phyloP scores from a whole-genome alignment of 805 yeast genomes.

The Candida multigemmis region DNA sequence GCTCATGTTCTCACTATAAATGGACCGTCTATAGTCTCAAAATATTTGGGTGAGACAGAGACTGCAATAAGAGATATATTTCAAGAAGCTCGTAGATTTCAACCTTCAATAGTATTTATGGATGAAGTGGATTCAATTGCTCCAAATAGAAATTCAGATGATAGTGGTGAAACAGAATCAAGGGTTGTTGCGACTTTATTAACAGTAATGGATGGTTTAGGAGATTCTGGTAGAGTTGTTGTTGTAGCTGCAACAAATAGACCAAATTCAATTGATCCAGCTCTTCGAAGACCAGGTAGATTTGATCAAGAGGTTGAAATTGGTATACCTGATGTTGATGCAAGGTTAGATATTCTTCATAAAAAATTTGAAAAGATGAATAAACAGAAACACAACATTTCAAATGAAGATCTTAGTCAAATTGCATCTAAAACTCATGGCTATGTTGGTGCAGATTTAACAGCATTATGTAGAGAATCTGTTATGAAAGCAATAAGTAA shows the following conservation, averaged over 20 bases:
- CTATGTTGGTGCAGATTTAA: constrained; percentile 92
- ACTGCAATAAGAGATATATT: constrained; percentile 72
- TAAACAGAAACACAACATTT: constrained; percentile 34
- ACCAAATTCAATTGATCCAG: constrained; percentile 61
- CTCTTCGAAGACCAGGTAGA: constrained; percentile 78
- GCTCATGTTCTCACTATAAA: constrained; percentile 82
- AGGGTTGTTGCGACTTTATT: constrained; percentile 84
- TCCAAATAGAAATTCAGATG: constrained; percentile 78
- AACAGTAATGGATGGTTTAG: constrained; percentile 75
- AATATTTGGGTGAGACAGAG: constrained; percentile 93
- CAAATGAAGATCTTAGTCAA: constrained; percentile 43
- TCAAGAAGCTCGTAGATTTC: constrained; percentile 74
- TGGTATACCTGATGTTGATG: constrained; percentile 83
- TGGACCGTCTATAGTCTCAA: constrained; percentile 88
- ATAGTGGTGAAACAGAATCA: constrained; percentile 82
- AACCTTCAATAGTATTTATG: constrained; percentile 80
- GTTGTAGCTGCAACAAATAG: constrained; percentile 70
- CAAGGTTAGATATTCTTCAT: constrained; percentile 62
- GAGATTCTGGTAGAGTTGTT: constrained; percentile 55
- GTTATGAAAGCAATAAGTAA: constrained; percentile 75
- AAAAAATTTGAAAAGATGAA: constrained; percentile 53
- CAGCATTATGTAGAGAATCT: constrained; percentile 80
- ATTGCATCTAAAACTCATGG: constrained; percentile 86
- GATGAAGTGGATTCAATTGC: constrained; percentile 93
- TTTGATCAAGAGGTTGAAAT: constrained; percentile 86